Evolutionary conservation across 768 basidiomycete genomes (phyloP).

Genomic region (Podaxis sp.): DNA sequence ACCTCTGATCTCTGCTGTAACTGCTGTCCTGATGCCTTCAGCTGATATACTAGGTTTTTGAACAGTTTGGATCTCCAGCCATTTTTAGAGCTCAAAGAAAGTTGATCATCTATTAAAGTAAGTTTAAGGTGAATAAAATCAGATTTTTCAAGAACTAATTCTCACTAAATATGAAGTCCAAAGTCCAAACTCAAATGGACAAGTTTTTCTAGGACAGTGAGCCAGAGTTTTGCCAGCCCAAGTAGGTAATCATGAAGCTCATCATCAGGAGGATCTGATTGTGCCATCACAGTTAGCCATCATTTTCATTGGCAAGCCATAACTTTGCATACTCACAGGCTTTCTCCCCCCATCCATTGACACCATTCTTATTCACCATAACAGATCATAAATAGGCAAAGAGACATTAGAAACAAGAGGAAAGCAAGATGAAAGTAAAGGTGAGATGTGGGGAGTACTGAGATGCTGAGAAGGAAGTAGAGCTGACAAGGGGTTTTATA

Average conservation of each 20-base stretch:
- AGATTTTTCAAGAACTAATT: neutral
- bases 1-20: neutral
- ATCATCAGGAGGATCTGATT: conserved; percentile 2
- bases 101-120: neutral
- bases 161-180: neutral
- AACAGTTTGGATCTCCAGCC: neutral
- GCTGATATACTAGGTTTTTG: neutral
- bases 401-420: neutral
- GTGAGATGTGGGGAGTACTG: no score
- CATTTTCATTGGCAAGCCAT: neutral
- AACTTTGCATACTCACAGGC: neutral
- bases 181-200: neutral
- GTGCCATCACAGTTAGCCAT: no score
- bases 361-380: no score
- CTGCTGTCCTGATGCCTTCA: neutral
- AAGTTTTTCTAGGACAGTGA: neutral
- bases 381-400: neutral
- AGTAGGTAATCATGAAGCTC: neutral
- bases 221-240: neutral
- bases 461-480: neutral
- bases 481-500: neutral
- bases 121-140: neutral
- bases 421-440: no score
- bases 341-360: conserved; percentile 6
- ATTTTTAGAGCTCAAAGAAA: neutral